Conservation (phyloP, 768 basidiomycete genomes). For the Termitomyces sp. region DNA sequence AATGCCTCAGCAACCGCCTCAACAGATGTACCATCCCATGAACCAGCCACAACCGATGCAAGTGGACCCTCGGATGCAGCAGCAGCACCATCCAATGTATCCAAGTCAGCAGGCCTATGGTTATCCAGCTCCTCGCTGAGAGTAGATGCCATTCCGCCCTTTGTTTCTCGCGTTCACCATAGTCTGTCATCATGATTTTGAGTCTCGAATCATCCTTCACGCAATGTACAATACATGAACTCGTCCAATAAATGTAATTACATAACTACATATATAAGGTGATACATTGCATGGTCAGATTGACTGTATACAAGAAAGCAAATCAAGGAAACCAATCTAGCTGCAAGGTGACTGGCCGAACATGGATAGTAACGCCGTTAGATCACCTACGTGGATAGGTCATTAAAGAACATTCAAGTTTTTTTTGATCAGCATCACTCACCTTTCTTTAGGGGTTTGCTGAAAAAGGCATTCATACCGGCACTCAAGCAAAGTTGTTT, state of each 20-base stretch:
- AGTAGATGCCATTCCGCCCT: background rate
- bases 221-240: conserved; percentile 4
- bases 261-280: background rate
- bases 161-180: background rate
- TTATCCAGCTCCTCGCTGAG: conserved; percentile 14
- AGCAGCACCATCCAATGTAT: conserved; percentile 13
- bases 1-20: conserved; percentile 31
- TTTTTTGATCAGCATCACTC: conserved; percentile 10
- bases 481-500: conserved; percentile 74
- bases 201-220: background rate
- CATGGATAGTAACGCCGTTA: conserved; percentile 51
- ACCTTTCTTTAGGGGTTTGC: conserved; percentile 68
- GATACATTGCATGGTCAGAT: background rate
- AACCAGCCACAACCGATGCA: conserved; percentile 30
- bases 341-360: conserved; percentile 34
- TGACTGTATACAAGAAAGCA: background rate
- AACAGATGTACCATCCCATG: conserved; percentile 24
- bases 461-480: conserved; percentile 76
- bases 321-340: background rate
- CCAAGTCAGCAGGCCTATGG: conserved; percentile 12
- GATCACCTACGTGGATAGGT: conserved; percentile 39
- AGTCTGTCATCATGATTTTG: background rate
- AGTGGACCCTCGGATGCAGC: conserved; percentile 16
- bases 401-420: background rate
- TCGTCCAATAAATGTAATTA: conserved; percentile 1